phyloP scores from a whole-genome alignment of 345 rosid genomes.

The Sonneratia caseolaris region DNA sequence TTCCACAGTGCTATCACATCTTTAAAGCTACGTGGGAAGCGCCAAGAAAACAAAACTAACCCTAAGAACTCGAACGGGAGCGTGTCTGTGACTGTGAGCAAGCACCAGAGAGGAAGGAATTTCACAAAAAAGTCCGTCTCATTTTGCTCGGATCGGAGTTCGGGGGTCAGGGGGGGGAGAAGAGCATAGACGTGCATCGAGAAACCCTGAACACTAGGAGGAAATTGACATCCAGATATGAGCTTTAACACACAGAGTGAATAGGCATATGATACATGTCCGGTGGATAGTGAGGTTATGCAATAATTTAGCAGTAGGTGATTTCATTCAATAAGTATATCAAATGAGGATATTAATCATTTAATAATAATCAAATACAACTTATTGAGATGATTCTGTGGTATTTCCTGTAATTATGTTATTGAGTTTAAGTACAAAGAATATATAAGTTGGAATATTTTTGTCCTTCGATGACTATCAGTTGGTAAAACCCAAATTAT shows the following conservation, averaged over 20 bases:
- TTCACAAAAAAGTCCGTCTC: too few species aligned
- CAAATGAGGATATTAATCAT: not conserved
- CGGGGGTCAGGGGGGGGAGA: not conserved
- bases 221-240: not conserved
- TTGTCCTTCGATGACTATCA: too few species aligned
- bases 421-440: too few species aligned
- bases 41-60: not conserved
- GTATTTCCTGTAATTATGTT: too few species aligned
- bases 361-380: too few species aligned
- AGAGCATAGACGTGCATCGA: not conserved
- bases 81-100: too few species aligned
- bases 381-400: too few species aligned
- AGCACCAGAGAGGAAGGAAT: too few species aligned
- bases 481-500: too few species aligned
- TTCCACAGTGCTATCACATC: not conserved
- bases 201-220: not conserved
- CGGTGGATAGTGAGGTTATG: not conserved
- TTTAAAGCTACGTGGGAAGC: not conserved
- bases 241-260: not conserved
- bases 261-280: not conserved
- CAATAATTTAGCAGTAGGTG: not conserved
- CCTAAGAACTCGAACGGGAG: too few species aligned
- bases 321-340: not conserved
- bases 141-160: too few species aligned
- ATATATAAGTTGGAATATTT: too few species aligned